phyloP scores from a whole-genome alignment of 2,329 filamentous ascomycete genomes.

The Trichoderma sp. region DNA sequence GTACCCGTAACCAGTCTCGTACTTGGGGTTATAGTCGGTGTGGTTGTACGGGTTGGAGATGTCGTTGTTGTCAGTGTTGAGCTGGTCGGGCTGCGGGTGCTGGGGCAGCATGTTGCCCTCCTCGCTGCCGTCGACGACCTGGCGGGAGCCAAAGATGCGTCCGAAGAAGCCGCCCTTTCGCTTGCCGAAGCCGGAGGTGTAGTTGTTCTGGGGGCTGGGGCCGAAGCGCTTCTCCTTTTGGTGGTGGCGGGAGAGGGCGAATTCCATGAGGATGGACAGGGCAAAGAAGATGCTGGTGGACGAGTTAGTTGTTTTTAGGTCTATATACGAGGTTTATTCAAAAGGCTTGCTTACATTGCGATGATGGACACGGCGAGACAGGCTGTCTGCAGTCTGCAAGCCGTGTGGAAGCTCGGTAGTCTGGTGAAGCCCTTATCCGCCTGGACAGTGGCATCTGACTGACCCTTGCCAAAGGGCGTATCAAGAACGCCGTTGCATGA shows the following conservation, averaged over 20 bases:
- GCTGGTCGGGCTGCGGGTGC: constrained; percentile 42
- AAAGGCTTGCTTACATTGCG: constrained; percentile 56
- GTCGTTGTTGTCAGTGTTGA: constrained; percentile 39
- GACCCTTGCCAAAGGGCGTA: constrained; percentile 68
- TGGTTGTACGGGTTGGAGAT: constrained; percentile 29
- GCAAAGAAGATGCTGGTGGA: constrained; percentile 66
- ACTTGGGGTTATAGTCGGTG: constrained; percentile 29
- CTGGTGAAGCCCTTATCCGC: constrained; percentile 46
- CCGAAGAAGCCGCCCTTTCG: constrained; percentile 32
- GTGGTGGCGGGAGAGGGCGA: constrained; percentile 67
- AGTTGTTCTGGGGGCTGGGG: constrained; percentile 48
- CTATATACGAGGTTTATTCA: neutral
- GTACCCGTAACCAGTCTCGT: constrained; percentile 30
- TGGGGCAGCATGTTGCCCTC: constrained; percentile 37
- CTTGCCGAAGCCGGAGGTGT: constrained; percentile 55
- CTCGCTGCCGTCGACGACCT: constrained; percentile 24
- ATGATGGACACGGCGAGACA: constrained; percentile 76
- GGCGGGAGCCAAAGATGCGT: constrained; percentile 36
- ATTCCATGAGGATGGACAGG: constrained; percentile 66
- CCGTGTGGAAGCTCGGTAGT: constrained; percentile 48
- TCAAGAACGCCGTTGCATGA: constrained; percentile 60
- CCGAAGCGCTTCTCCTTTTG: constrained; percentile 72
- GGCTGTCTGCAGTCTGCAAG: constrained; percentile 75
- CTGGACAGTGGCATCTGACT: constrained; percentile 50
- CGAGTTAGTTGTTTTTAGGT: neutral